Percentiles rank a stretch among this genome's conserved stretches.
These are phyloP conservation scores for Phaseolus coccineus DNA, from an alignment of 331 rosid genomes.

Conservation along the genomic window DNA sequence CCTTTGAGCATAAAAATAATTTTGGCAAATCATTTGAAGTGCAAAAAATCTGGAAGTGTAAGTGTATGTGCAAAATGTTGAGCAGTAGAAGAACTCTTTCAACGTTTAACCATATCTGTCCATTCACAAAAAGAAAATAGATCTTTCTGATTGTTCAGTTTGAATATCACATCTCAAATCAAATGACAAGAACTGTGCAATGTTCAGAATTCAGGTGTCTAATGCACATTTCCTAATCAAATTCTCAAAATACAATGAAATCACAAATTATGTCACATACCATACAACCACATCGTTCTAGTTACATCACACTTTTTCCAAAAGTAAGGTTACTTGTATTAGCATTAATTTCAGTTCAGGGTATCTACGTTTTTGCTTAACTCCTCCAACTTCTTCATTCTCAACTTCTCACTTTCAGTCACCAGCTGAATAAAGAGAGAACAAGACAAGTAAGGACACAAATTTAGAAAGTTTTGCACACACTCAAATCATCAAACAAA, in stretches of 20 bases:
- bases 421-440: constrained; percentile 55
- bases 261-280: constrained; percentile 32
- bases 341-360: constrained; percentile 52
- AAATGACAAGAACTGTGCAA: constrained; percentile 23
- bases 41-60: too few relatives aligned
- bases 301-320: constrained; percentile 52
- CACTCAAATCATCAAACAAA: constrained; percentile 11
- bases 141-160: constrained; percentile 3
- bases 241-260: constrained; percentile 48
- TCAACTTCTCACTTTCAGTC: constrained; percentile 70
- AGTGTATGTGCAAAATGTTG: background rate
- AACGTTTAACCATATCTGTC: background rate
- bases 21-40: too few relatives aligned
- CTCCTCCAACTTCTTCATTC: constrained; percentile 81
- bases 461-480: background rate
- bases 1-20: background rate
- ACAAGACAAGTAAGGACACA: constrained; percentile 22
- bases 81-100: background rate
- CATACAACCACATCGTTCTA: constrained; percentile 33
- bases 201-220: constrained; percentile 15
- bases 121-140: too few relatives aligned
- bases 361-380: constrained; percentile 68
- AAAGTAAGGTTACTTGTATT: constrained; percentile 36
- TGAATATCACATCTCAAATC: constrained; percentile 30
- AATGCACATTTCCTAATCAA: constrained; percentile 38